Conservation (phyloP, 495 filamentous ascomycete species). For the Amphirosellinia nigrospora region DNA sequence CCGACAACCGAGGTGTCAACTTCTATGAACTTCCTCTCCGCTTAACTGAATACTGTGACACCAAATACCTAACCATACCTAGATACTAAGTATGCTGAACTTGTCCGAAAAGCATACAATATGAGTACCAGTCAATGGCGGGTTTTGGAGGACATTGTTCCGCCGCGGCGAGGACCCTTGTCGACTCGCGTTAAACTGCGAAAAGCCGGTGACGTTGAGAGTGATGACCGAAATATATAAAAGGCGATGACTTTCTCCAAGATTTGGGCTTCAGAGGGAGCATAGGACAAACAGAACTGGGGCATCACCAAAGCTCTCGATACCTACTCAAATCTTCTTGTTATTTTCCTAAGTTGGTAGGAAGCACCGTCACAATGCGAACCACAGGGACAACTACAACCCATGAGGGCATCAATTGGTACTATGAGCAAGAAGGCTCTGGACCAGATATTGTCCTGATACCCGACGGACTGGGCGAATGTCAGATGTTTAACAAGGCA, state of each 20-base stretch:
- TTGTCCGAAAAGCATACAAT: neutral
- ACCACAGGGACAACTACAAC: slow-evolving; percentile 26
- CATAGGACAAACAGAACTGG: neutral
- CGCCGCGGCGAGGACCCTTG: slow-evolving; percentile 1
- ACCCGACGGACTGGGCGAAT: slow-evolving; percentile 39
- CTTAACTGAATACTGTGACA: neutral
- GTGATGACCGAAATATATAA: neutral
- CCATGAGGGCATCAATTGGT: slow-evolving; percentile 36
- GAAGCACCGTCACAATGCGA: slow-evolving; percentile 17
- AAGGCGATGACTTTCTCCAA: neutral
- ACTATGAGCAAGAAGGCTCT: slow-evolving; percentile 31
- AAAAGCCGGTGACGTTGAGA: neutral
- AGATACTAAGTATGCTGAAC: neutral
- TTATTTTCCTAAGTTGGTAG: neutral
- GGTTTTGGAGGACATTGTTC: neutral
- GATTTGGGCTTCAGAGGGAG: neutral
- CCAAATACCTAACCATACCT: no score
- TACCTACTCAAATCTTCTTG: neutral
- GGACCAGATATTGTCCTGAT: slow-evolving; percentile 36
- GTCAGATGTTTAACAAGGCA: slow-evolving; percentile 31
- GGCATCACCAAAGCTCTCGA: neutral
- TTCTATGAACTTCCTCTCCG: neutral
- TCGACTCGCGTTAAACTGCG: neutral
- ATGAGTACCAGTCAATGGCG: neutral
- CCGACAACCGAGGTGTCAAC: neutral